These are phyloP conservation scores for Myrmaecium sp. DNA, from an alignment of 2,329 filamentous ascomycete genomes.

Conservation along the genomic window DNA sequence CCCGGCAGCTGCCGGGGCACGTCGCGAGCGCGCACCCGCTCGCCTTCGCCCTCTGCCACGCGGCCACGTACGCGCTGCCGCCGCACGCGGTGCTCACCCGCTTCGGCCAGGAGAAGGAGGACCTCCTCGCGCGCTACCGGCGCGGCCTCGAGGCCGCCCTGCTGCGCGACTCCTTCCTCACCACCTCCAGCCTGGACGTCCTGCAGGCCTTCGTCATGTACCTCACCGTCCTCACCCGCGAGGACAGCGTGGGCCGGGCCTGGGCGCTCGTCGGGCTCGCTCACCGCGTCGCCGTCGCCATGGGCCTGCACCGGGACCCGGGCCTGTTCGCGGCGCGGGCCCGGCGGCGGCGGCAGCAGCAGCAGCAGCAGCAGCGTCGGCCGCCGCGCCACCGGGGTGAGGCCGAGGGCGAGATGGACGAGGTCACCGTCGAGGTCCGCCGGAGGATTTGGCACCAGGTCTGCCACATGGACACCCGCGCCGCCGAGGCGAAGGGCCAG, in stretches of 20 bases:
- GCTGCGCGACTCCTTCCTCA: constrained; percentile 19
- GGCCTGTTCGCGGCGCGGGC: constrained; percentile 18
- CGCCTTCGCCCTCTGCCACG: constrained; percentile 19
- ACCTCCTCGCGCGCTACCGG: constrained; percentile 15
- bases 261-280: constrained; percentile 22
- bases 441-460: constrained; percentile 21
- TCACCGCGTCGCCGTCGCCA: constrained; percentile 18
- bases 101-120: constrained; percentile 17
- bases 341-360: too few relatives aligned
- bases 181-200: constrained; percentile 19
- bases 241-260: constrained; percentile 22
- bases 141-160: constrained; percentile 19
- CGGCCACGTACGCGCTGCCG: constrained; percentile 18
- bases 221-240: constrained; percentile 7
- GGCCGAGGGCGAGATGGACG: too few relatives aligned
- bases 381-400: too few relatives aligned
- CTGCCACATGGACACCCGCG: constrained; percentile 20
- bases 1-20: constrained; percentile 3
- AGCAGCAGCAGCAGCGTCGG: too few relatives aligned
- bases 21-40: constrained; percentile 11
- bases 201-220: constrained; percentile 18
- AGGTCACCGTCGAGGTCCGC: constrained; percentile 19
- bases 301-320: constrained; percentile 21
- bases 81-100: constrained; percentile 13
- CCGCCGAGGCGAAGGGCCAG: constrained; percentile 22